Base-by-base conservation (phyloP, 2,329 filamentous ascomycete species). In the Orbilia ellipsospora region DNA sequence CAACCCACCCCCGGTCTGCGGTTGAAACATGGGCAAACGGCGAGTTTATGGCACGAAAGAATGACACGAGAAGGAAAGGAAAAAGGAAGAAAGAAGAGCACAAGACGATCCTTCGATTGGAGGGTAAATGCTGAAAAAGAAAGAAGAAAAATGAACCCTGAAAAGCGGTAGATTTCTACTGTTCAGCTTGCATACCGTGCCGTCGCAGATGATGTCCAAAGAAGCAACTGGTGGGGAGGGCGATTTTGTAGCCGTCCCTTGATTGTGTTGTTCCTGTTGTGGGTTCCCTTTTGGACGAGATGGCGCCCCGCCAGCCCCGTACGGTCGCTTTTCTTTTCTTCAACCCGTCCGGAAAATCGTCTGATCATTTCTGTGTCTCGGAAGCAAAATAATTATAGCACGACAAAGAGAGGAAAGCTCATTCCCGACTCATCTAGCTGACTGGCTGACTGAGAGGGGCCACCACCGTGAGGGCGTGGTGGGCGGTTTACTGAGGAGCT, bases 181-280 rank as follows among this genome's bases (percentile, higher is more conserved):
- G 16, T 10, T 51, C 26, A n/a, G 13, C 44, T 4, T 23, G n/a
- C 10, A n/a, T n/a, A 23, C 20, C 13, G 45, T 12, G 16, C 18
- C 52, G 52, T 56, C 31, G 28, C 54, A 20, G 54, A 57, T 10
- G 54, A 12, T 20, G 28, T 57, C 52, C 52, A 55, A 68, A 61
- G 18, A 55, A 65, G 62, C 51, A 28, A 23, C 54, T 28, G 54
- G 28, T 40, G 10, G 4, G 28, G 6, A 28, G 23, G 16, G n/a
- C n/a, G 13, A 10, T 15, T 50, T 67, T 48, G 15, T 36, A 36
- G 10, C 52, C 15, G 42, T n/a, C n/a, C 13, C 15, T 13, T 2
- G n/a, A 55, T 73, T 74, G 70, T 68, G 70, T 74, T 74, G 70
- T 74, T 74, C 44, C 42, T 74, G 70, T 74, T 68, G 70, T 68